phyloP scores from a whole-genome alignment of 139 green algal species.

The Astrephomene gubernaculifera region DNA sequence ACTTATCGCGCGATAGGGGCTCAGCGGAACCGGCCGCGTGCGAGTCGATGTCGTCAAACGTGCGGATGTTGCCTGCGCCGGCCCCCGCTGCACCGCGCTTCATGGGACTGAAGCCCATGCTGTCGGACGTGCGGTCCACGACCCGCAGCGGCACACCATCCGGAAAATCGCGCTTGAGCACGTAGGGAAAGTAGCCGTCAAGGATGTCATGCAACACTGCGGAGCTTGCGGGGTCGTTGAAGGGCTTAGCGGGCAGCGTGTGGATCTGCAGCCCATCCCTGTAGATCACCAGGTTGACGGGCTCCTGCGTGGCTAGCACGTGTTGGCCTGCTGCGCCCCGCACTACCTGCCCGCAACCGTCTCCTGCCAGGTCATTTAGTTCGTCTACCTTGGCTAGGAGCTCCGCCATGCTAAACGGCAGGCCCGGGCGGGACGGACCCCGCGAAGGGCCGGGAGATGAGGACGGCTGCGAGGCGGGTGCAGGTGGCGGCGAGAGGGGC shows the following conservation, averaged over 20 bases:
- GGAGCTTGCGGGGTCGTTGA: conserved; percentile 26
- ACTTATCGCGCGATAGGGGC: conserved; percentile 53
- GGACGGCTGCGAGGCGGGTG: not conserved
- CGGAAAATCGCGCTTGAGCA: conserved; percentile 60
- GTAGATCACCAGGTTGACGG: conserved; percentile 57
- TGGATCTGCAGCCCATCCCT: conserved; percentile 58
- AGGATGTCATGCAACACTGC: conserved; percentile 53
- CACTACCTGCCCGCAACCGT: conserved; percentile 51
- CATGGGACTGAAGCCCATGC: not conserved
- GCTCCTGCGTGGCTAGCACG: conserved; percentile 52
- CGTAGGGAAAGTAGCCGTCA: conserved; percentile 65
- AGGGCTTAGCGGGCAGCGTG: conserved; percentile 39
- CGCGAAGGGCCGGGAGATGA: not conserved
- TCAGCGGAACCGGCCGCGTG: not conserved
- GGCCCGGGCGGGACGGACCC: not conserved
- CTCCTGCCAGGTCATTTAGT: conserved; percentile 60
- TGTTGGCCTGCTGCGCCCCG: conserved; percentile 10
- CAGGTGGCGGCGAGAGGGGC: not conserved
- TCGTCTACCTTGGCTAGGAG: conserved; percentile 50
- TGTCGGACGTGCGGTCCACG: conserved; percentile 37
- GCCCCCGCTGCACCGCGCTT: not conserved
- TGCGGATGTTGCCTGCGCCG: conserved; percentile 52
- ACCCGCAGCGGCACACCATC: conserved; percentile 69
- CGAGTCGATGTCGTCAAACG: conserved; percentile 46
- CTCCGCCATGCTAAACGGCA: conserved; percentile 17